phyloP scores from a whole-genome alignment of 805 yeast genomes.

The Yarrowia divulgata region DNA sequence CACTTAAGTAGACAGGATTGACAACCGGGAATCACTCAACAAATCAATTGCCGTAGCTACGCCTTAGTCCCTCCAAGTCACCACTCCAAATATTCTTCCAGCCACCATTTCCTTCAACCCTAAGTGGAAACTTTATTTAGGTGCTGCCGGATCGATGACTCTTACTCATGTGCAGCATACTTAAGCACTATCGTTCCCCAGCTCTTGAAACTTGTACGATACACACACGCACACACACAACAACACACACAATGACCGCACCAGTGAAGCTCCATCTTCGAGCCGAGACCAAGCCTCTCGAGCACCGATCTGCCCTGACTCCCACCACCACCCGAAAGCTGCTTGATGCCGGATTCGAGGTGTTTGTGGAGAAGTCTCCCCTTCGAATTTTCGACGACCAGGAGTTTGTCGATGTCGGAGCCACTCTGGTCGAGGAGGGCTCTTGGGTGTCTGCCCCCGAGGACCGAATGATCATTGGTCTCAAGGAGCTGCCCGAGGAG shows the following conservation, averaged over 20 bases:
- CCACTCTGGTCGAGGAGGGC: conserved; percentile 87
- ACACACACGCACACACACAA: conserved; percentile 14
- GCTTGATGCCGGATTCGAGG: conserved; percentile 84
- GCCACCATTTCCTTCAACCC: conserved; percentile 8
- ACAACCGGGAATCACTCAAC: no score
- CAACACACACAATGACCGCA: conserved; percentile 35
- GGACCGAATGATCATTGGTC: conserved; percentile 88
- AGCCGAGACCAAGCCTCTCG: conserved; percentile 96
- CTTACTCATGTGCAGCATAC: conserved; percentile 25
- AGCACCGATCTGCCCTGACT: conserved; percentile 96
- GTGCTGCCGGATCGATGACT: conserved; percentile 23
- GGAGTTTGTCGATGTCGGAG: conserved; percentile 83
- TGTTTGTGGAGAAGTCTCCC: conserved; percentile 85
- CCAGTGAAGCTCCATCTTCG: conserved; percentile 80
- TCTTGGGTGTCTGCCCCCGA: conserved; percentile 93
- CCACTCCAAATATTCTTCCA: neutral
- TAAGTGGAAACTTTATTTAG: neutral
- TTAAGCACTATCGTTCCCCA: conserved; percentile 17
- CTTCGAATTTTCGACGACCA: conserved; percentile 79
- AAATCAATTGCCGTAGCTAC: no score
- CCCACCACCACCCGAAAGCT: conserved; percentile 88
- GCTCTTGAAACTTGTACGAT: neutral
- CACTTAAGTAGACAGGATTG: no score
- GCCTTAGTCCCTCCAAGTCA: neutral
- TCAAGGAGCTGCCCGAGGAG: conserved; percentile 94